Base-by-base conservation (phyloP, 1,284 basidiomycete genomes). In the Microbotryum violaceum region DNA sequence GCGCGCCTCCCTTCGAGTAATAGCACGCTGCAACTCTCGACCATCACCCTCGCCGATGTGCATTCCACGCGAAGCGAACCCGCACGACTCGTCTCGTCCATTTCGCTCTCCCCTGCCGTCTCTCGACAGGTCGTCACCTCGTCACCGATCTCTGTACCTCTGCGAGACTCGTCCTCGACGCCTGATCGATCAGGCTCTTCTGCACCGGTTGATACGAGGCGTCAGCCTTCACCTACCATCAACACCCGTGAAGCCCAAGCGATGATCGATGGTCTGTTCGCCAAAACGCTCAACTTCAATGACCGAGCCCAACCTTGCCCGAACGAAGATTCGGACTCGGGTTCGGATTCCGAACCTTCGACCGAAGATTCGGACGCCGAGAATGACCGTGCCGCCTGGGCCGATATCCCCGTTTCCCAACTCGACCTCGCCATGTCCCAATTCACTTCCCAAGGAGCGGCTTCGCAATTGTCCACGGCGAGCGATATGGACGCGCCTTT, bases 201-300 rank as follows among this genome's bases (percentile, higher is more conserved):
- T 45, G 44, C 46, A 20, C 27, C 57, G 14, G 12, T 58, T 48
- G 59, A 59, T 21, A 58, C 57, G 6, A 37, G 65, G 27, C 62
- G 70, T 2, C 81, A 83, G 69, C 82, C 85, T 9, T 85, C 86
- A 0, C 85, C 87, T 6, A 91, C 88, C 0, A 84, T 90, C 65
- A 89, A 89, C 72, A 91, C 88, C 50, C 91, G 91, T 74, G 88
- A 90, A 66, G 92, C 92, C 4, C 90, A 90, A 77, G 86, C 85
- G 61, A 89, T 96, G 85, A 93, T 91, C 74, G 93, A 89, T 87
- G 0, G 81, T 82, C 63, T 67, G 33, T 61, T 70, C 56, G 61
- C 64, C 46, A 62, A 63, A 45, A 68, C 67, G 16, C 61, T 68
- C 56, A 60, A 68, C 45, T 64, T 68, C 42, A 62, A 42, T 42